Base-by-base conservation (phyloP, 1,139 yeast species). In the Magnusiomyces sp. region DNA sequence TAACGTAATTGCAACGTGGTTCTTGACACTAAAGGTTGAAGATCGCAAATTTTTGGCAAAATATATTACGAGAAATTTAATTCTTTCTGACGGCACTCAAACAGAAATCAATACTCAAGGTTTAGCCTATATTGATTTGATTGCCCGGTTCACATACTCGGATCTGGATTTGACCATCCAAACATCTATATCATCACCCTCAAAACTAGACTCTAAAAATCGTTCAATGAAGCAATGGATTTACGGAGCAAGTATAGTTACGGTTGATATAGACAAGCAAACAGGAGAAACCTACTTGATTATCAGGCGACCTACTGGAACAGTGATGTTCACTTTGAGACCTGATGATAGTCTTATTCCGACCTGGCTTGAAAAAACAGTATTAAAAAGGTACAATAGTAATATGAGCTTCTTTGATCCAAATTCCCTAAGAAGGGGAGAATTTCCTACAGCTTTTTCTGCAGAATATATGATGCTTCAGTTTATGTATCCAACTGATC, bases 1-100 rank as follows among this genome's bases (percentile, higher is more conserved):
- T 61, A 76, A 75, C 53, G 84, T 85, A 3, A 77, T 88, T 41
- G 73, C 84, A 1, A 74, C 77, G 45, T 85, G 95, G 92, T 87
- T 82, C 59, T 66, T 86, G 57, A 79, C 82, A 50, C 74, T 87
- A 60, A 73, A 74, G 32, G 57, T 83, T 55, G 67, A 69, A n/a
- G 81, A 81, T 47, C 69, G 95, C 44, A 74, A 75, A 50, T 71
- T 73, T 44, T 62, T 86, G 44, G 76, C 84, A 1, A 74, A 85
- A 2, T 88, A 79, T 59, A 73, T 88, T 14, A 72, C 81, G 40
- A 75, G 78, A 54, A 81, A 80, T 54, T 65, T 88, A 50, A 68
- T 80, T 11, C 58, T 72, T 7, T 71, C 79, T 32, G 59, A 67
- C 59, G 63, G 72, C 57, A 60, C 73, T 48, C 72, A 71, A 11